Conservation (phyloP, 768 basidiomycete genomes). For the Lactifluus rugatus region DNA sequence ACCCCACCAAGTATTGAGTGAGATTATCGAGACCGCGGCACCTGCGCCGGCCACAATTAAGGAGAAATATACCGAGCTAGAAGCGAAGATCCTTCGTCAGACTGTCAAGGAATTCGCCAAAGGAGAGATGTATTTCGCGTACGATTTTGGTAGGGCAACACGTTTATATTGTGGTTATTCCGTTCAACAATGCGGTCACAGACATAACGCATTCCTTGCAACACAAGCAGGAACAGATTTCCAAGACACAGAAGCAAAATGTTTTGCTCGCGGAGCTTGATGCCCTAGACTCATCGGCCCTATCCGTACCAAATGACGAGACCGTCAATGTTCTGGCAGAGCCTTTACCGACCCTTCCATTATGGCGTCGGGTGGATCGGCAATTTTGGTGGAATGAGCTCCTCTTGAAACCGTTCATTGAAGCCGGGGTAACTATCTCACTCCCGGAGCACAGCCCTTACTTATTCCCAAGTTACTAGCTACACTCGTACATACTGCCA, state of each 20-base stretch:
- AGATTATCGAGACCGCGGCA: conserved; percentile 50
- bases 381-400: conserved; percentile 98
- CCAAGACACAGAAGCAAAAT: conserved; percentile 48
- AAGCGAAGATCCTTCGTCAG: conserved; percentile 74
- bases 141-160: conserved; percentile 58
- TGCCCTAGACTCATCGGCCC: conserved; percentile 30
- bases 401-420: conserved; percentile 74
- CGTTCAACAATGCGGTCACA: conserved; percentile 22
- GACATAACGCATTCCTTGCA: conserved; percentile 80
- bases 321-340: conserved; percentile 52
- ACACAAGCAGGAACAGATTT: conserved; percentile 60
- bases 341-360: conserved; percentile 66
- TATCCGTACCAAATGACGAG: conserved; percentile 26
- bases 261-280: conserved; percentile 52
- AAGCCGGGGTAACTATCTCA: conserved; percentile 58
- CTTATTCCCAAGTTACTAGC: conserved; percentile 28
- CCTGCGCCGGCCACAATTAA: conserved; percentile 52
- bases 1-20: conserved; percentile 44
- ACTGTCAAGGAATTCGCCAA: conserved; percentile 67
- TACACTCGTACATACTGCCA: conserved; percentile 81
- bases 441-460: not conserved
- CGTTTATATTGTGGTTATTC: not conserved
- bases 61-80: conserved; percentile 66
- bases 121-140: conserved; percentile 86
- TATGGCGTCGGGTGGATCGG: conserved; percentile 85